Percentiles rank a stretch among this genome's conserved stretches.
phyloP scores from a whole-genome alignment of 2,329 filamentous ascomycete genomes.

The Aspergillus neoniger region DNA sequence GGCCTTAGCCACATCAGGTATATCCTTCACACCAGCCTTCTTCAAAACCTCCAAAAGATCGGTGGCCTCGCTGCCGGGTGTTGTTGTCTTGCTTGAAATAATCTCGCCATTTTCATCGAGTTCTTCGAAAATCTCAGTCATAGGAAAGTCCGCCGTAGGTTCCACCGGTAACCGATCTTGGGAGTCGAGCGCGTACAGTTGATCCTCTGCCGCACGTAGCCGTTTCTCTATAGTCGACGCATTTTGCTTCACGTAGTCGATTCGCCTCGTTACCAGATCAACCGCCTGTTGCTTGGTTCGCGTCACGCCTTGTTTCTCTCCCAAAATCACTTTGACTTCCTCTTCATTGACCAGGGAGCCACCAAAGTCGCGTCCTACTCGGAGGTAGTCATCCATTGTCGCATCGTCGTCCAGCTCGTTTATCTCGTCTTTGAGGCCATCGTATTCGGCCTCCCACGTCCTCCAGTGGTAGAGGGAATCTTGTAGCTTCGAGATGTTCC shows the following conservation, averaged over 20 bases:
- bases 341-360: constrained; percentile 47
- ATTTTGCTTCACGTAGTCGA: constrained; percentile 89
- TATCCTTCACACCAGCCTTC: constrained; percentile 70
- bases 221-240: constrained; percentile 73
- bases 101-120: constrained; percentile 89
- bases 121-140: constrained; percentile 90
- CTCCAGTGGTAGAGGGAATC: constrained; percentile 84
- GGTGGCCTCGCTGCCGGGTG: constrained; percentile 67
- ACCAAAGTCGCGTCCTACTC: constrained; percentile 48
- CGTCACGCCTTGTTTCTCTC: constrained; percentile 42
- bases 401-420: constrained; percentile 54
- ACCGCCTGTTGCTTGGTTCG: constrained; percentile 65
- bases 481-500: constrained; percentile 71
- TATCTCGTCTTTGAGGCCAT: constrained; percentile 82
- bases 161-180: constrained; percentile 62
- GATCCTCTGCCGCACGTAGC: constrained; percentile 65
- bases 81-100: constrained; percentile 65
- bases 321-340: constrained; percentile 59
- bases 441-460: constrained; percentile 88
- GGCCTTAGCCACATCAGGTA: constrained; percentile 30
- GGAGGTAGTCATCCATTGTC: constrained; percentile 57
- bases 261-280: constrained; percentile 68
- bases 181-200: constrained; percentile 64
- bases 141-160: constrained; percentile 67
- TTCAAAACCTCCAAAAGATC: constrained; percentile 71